Conservation (phyloP, 2,329 filamentous ascomycete species). For the Alternaria angustiovoidea region DNA sequence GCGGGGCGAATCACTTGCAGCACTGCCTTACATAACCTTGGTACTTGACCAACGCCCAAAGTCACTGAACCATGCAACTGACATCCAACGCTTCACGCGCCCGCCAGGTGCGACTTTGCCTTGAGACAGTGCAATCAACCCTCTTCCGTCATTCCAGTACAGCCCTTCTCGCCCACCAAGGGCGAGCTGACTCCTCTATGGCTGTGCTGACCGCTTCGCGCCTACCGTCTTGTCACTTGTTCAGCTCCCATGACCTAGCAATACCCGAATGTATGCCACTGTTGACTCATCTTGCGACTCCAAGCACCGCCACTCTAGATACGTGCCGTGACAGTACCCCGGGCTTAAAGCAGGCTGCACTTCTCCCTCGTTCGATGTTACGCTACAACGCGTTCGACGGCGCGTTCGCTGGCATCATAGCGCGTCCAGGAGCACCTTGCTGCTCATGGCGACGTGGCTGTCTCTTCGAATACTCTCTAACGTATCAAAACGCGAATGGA, state of each 20-base stretch:
- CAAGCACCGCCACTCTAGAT: neutral
- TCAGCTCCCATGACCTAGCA: conserved; percentile 38
- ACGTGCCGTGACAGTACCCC: neutral
- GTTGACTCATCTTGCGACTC: conserved; percentile 27
- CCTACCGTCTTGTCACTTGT: conserved; percentile 39
- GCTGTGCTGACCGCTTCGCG: conserved; percentile 40
- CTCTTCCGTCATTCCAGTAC: conserved; percentile 27
- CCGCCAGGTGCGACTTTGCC: conserved; percentile 13
- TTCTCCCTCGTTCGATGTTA: neutral
- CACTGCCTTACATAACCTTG: conserved; percentile 13
- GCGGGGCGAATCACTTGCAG: conserved; percentile 34
- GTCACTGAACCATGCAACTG: conserved; percentile 16
- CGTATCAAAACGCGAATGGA: neutral
- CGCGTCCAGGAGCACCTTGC: neutral
- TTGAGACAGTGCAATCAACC: conserved; percentile 20
- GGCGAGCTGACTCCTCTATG: conserved; percentile 39
- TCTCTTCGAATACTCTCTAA: neutral
- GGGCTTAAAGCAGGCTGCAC: neutral
- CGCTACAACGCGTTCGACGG: conserved; percentile 2
- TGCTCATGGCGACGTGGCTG: conserved; percentile 8
- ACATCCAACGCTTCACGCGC: conserved; percentile 15
- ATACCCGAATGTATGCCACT: neutral
- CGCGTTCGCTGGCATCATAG: conserved; percentile 12
- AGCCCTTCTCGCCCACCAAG: conserved; percentile 25
- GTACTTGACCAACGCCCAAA: conserved; percentile 12